Base-by-base conservation (phyloP, 129 eudicot species). In the Centrapalus pauciflorus region DNA sequence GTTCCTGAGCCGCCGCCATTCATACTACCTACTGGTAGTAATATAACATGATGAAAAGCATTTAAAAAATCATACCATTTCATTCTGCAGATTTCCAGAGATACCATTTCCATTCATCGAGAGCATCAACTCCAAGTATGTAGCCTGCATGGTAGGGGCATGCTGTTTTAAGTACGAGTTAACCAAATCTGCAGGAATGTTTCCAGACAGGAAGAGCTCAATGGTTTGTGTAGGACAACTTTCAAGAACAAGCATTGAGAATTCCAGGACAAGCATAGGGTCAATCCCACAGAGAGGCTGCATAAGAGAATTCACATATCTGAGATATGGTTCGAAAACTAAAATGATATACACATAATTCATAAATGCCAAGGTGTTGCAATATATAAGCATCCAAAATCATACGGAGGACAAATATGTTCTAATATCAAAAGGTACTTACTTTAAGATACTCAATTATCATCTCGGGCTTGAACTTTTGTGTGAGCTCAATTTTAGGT, bases 61-160 rank as follows among this genome's bases (percentile, higher is more conserved):
- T 32, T n/a, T n/a, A n/a, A n/a, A 62, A 62, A 37, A 29, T 34
- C 32, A 16, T 82, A 93, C 99, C 99, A 94, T 89, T 82, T 94
- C 99, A 75, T 89, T 94, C 80, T 94, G 99, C 50, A 94, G 87
- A 80, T 86, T 89, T 32, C 99, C 99, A 4, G 99, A 84, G 79
- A 94, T 82, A 41, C 86, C 83, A 45, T 86, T 82, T 79, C 84
- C 97, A 55, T 89, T 89, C 97, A 94, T 89, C 46, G 92, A 76
- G 35, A 94, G 95, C 97, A 94, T 94, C 45, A 81, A 79, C 69
- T 94, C 99, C 34, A 94, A 74, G 73, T 94, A 94, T 29, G 88
- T 94, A 40, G 97, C 90, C 81, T 94, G 99, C 99, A 94, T 84
- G 63, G 61, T 82, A 12, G 99, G 99, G 76, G 99, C 97, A 86